Base-by-base conservation (phyloP, 1,284 basidiomycete species). In the Ganoderma multipileum region DNA sequence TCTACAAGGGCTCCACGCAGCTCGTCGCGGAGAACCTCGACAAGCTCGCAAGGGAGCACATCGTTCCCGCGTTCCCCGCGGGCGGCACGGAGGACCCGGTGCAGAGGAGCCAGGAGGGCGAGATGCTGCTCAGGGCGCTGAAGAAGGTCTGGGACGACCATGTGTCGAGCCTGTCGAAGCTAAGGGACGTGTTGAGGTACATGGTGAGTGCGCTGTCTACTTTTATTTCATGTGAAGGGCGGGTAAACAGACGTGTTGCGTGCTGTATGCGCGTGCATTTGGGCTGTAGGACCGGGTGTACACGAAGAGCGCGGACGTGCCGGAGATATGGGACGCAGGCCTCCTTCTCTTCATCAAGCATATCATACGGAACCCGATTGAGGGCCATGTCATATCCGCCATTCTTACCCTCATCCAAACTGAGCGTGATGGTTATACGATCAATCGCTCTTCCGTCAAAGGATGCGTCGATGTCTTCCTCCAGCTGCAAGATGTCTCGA, bases 111-210 rank as follows among this genome's bases (percentile, higher is more conserved):
- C 89, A 89, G 74, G 95, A 96, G 76, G 93, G 92, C 1, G 97
- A 98, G 78, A 82, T 91, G 59, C 86, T 99, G 68, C 82, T 99
- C 76, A 96, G 93, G 77, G 92, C 95, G 16, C 76, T 98, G 69
- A 89, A 90, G 76, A 87, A 88, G 58, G 93, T 97, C 1, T 99
- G 98, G 97, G 94, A 97, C 70, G 96, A 99, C 78, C 97, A 99
- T 80, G 91, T 87, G 7, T 90, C 91, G 16, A 96, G 93, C 79
- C 95, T 99, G 94, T 86, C 87, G 55, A 96, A 97, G 79, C 81
- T 99, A 68, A 89, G 92, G 47, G 96, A 97, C 78, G 90, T 99
- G 42, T 84, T 99, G 73, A 95, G 95, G 77, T 99, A 99, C 79
- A 97, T 99, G 94, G 97, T 97, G 74, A 74, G 89, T 80, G 44